Base-by-base conservation (phyloP, 441 rosid species). In the Gossypium davidsonii region DNA sequence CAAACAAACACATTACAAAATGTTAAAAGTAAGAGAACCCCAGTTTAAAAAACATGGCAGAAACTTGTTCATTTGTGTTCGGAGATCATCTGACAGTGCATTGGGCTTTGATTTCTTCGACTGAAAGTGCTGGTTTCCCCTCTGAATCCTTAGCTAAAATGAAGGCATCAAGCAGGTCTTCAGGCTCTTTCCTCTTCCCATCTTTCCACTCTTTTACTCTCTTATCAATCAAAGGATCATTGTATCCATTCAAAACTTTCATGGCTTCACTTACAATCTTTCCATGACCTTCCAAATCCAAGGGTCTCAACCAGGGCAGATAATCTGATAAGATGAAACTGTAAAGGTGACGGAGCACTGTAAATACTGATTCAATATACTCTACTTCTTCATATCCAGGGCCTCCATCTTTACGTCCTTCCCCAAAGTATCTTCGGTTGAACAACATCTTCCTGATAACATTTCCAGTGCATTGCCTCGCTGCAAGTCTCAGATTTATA, bases 241-340 rank as follows among this genome's bases (percentile, higher is more conserved):
- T 82, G 72, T 79, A 79, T 3, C 71, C 77, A 26, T 76, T 78
- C 11, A 81, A 63, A 9, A 20, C 20, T 8, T 62, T 69, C 66
- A 77, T 79, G 11, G 80, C 77, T 21, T 79, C 78, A 9, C 76
- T 78, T 59, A 80, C 74, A 52, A 77, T 74, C 74, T 79, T 82
- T 63, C 78, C 87, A 63, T 83, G 87, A 6, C 90, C 88, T 46
- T 86, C 83, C 23, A 85, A 56, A 64, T 87, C 89, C 25, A 85
- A 74, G 15, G 88, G 84, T 9, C 70, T 76, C 53, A 89, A 72
- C 21, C 67, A 83, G 0, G 94, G 90, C 52, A 88, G 18, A 60
- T 78, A 90, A 59, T 88, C 89, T 0, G 86, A 86, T 20, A 86
- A 28, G 28, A 81, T 77, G 66, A 85, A 88, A 0, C 84, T 53